These are phyloP conservation scores for Citrus hindsii DNA, from an alignment of 345 rosid genomes.

Conservation along the genomic window DNA sequence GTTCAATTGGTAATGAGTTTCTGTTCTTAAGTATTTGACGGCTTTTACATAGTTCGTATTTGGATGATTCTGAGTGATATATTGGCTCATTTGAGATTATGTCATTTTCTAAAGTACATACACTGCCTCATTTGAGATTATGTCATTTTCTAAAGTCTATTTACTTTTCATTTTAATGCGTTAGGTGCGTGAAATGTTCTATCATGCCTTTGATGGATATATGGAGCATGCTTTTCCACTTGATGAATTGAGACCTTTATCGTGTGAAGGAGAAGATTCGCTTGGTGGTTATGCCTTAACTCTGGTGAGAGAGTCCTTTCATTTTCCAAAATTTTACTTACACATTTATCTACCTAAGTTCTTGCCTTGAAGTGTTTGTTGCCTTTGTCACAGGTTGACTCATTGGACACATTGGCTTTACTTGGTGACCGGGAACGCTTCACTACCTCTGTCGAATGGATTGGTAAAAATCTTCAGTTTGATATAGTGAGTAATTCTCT, in stretches of 20 bases:
- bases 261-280: conserved; percentile 89
- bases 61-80: not conserved
- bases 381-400: conserved; percentile 64
- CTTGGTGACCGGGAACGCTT: conserved; percentile 80
- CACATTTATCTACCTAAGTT: not conserved
- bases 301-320: conserved; percentile 41
- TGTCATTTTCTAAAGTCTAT: not conserved
- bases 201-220: conserved; percentile 96
- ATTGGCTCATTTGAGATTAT: not conserved
- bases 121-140: no score
- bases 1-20: not conserved
- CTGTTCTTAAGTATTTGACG: no score
- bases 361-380: conserved; percentile 17
- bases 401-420: conserved; percentile 85
- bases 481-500: conserved; percentile 83
- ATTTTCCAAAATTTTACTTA: not conserved
- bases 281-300: conserved; percentile 98
- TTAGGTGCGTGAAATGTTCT: conserved; percentile 95
- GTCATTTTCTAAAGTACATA: not conserved
- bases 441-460: conserved; percentile 85
- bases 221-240: conserved; percentile 95
- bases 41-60: not conserved
- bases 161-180: not conserved
- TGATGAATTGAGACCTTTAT: conserved; percentile 85
- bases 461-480: conserved; percentile 95